phyloP scores from a whole-genome alignment of 257 asterid genomes.

The Solanum pimpinellifolium region DNA sequence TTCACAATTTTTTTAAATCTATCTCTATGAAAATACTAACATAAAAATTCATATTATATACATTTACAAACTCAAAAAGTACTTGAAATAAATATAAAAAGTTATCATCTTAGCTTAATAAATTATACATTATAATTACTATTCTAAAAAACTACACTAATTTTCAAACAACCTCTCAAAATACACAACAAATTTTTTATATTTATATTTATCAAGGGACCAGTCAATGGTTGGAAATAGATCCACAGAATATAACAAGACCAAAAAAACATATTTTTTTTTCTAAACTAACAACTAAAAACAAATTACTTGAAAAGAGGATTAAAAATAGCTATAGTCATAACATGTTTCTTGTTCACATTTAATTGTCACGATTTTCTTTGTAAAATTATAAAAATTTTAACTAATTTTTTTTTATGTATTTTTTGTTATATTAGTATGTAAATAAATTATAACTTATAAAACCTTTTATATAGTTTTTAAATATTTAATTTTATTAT shows the following conservation, averaged over 20 bases:
- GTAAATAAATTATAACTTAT: no score
- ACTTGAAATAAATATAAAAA: no score
- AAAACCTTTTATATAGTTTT: fast-evolving
- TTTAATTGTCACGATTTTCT: fast-evolving
- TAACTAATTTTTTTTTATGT: no score
- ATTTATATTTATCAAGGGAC: not conserved
- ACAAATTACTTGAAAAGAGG: not conserved
- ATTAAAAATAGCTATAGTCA: not conserved
- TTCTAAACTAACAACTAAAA: not conserved
- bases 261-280: not conserved
- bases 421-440: no score
- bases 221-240: not conserved
- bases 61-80: not conserved
- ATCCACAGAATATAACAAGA: not conserved
- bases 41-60: no score
- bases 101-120: not conserved
- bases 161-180: not conserved
- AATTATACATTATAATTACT: not conserved
- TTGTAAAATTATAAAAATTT: no score
- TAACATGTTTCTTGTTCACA: fast-evolving
- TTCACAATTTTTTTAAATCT: no score
- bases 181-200: not conserved
- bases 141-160: not conserved
- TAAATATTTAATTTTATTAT: no score
- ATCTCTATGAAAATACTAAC: no score